Conservation (phyloP, 805 yeast species). For the Cyberlindnera veronae region DNA sequence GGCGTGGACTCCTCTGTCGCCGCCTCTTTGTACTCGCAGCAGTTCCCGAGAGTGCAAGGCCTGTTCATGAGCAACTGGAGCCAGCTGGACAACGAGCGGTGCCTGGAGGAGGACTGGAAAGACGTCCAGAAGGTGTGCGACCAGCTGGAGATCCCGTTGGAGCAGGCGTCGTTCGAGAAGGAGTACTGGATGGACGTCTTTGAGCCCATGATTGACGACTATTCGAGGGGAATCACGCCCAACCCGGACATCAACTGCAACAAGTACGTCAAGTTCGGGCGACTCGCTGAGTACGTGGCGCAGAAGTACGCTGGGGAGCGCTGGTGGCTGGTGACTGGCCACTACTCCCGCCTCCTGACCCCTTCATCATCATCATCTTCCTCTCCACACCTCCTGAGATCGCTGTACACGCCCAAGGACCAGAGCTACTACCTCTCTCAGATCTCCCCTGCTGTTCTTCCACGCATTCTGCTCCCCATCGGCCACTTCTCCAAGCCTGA, state of each 20-base stretch:
- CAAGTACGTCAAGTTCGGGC: conserved; percentile 82
- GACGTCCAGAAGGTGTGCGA: conserved; percentile 68
- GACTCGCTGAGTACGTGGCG: conserved; percentile 54
- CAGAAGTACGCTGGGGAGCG: conserved; percentile 30
- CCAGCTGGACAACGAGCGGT: conserved; percentile 45
- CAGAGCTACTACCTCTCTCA: conserved; percentile 89
- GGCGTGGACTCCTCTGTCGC: conserved; percentile 95
- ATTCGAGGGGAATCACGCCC: conserved; percentile 76
- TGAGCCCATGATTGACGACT: conserved; percentile 81
- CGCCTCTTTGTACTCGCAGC: conserved; percentile 63
- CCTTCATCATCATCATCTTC: conserved; percentile 29
- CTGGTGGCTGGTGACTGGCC: conserved; percentile 94
- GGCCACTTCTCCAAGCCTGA: conserved; percentile 76
- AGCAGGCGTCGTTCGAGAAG: conserved; percentile 76
- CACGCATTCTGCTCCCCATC: conserved; percentile 67
- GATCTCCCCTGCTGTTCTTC: conserved; percentile 44
- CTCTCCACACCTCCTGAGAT: conserved; percentile 50
- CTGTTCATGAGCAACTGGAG: conserved; percentile 84
- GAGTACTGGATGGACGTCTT: conserved; percentile 95
- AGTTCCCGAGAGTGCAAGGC: conserved; percentile 63
- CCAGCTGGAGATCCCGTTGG: conserved; percentile 62
- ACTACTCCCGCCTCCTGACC: conserved; percentile 57
- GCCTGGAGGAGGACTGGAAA: conserved; percentile 87
- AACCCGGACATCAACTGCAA: conserved; percentile 95
- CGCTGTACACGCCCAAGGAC: conserved; percentile 63